Evolutionary conservation across 345 rosid species (phyloP).

Genomic region (Populus deltoides): DNA sequence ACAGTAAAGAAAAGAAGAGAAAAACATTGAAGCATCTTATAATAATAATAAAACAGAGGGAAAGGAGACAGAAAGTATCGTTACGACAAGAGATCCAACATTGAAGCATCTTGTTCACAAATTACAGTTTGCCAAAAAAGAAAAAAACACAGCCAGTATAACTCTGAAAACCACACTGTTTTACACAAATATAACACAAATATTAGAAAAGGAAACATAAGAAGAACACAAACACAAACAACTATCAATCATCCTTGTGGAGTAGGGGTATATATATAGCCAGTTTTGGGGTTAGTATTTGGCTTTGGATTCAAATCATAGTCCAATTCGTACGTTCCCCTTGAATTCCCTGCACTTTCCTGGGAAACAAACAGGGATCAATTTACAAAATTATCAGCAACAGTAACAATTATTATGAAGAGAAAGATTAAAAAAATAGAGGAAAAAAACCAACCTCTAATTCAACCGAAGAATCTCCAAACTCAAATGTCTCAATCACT

Average conservation of each 20-base stretch:
- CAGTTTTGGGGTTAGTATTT: conserved; percentile 49
- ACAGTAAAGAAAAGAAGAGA: no score
- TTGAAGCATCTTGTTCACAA: conserved; percentile 1
- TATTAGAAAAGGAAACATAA: not conserved
- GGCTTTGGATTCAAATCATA: conserved; percentile 43
- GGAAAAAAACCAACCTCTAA: conserved; percentile 24
- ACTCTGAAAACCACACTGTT: not conserved
- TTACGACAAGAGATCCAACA: not conserved
- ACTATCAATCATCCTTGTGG: conserved; percentile 19
- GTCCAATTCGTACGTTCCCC: conserved; percentile 43
- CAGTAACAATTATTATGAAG: not conserved
- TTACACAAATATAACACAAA: not conserved
- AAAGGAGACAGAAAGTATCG: not conserved
- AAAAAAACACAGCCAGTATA: not conserved
- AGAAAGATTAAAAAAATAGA: not conserved
- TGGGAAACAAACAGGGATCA: conserved; percentile 17
- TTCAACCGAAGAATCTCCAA: conserved; percentile 23
- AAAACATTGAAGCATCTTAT: no score
- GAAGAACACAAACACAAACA: not conserved
- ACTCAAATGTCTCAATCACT: conserved; percentile 29
- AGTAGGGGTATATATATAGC: conserved; percentile 36
- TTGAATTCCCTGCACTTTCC: conserved; percentile 32
- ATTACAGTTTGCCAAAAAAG: not conserved
- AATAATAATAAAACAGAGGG: not conserved
- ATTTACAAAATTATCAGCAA: not conserved